Conservation (phyloP, 495 filamentous ascomycete genomes). For the Aspergillus sclerotiicarbonarius region DNA sequence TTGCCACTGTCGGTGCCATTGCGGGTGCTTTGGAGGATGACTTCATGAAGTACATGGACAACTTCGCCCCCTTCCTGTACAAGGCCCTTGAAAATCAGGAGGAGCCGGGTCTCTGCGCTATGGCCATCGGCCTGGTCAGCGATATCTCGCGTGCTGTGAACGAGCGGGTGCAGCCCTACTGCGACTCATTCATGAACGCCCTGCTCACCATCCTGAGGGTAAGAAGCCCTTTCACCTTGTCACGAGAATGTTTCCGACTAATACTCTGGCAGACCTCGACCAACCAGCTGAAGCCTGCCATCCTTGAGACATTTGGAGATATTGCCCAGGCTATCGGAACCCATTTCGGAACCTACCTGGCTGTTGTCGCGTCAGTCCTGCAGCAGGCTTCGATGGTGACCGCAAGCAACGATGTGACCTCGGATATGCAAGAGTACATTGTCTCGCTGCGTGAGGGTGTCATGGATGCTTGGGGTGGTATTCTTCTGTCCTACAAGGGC, state of each 20-base stretch:
- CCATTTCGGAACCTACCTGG: slow-evolving; percentile 87
- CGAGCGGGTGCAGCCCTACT: slow-evolving; percentile 86
- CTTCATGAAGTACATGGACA: slow-evolving; percentile 94
- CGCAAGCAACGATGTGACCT: slow-evolving; percentile 63
- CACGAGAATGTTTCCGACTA: slow-evolving; percentile 42
- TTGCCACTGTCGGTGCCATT: slow-evolving; percentile 82
- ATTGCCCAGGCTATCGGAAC: slow-evolving; percentile 94
- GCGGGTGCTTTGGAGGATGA: slow-evolving; percentile 86
- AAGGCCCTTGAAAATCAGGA: slow-evolving; percentile 93
- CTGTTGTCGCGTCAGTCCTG: slow-evolving; percentile 87
- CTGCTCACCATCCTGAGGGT: slow-evolving; percentile 86
- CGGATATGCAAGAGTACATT: slow-evolving; percentile 95
- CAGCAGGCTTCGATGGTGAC: slow-evolving; percentile 87
- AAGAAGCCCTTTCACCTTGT: slow-evolving; percentile 37
- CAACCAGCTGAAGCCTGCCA: slow-evolving; percentile 97
- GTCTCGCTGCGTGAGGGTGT: slow-evolving; percentile 93
- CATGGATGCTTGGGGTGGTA: slow-evolving; percentile 98
- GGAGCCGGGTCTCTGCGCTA: slow-evolving; percentile 87
- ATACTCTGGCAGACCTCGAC: slow-evolving; percentile 54
- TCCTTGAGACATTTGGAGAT: slow-evolving; percentile 96
- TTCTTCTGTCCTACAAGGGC: slow-evolving; percentile 86
- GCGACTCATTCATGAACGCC: slow-evolving; percentile 96
- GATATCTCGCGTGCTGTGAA: slow-evolving; percentile 91
- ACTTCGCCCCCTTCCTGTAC: slow-evolving; percentile 86
- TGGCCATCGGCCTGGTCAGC: slow-evolving; percentile 96